Percentiles rank a stretch among this genome's conserved stretches.
These are phyloP conservation scores for Kewa caespitosa DNA, from an alignment of 179 eudicot species.

Conservation along the genomic window DNA sequence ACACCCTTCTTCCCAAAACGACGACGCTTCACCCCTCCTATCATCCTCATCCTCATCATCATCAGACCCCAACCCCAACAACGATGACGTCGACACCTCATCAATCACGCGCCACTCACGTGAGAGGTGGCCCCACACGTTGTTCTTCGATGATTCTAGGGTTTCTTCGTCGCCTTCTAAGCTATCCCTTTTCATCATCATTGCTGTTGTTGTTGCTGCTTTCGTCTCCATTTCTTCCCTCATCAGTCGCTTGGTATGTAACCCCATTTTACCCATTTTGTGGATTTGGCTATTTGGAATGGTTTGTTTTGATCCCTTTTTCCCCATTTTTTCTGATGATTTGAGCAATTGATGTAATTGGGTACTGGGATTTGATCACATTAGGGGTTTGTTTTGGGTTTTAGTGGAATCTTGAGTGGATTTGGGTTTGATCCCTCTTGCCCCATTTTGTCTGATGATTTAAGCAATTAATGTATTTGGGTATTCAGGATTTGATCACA, in stretches of 20 bases:
- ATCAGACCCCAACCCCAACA: conserved; percentile 11
- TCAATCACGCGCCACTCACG: conserved; percentile 48
- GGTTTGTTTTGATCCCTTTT: no score
- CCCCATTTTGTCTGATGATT: no score
- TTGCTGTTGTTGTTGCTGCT: conserved; percentile 46
- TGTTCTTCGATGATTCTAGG: conserved; percentile 51
- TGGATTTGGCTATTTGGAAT: no score
- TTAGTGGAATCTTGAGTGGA: no score
- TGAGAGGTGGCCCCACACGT: conserved; percentile 45
- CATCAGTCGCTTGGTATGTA: conserved; percentile 59
- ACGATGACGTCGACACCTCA: conserved; percentile 35
- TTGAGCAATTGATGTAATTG: background rate
- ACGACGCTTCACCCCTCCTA: conserved; percentile 45
- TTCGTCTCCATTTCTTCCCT: conserved; percentile 55
- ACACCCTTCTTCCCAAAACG: conserved; percentile 32
- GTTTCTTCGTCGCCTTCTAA: conserved; percentile 40
- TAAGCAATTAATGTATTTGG: no score
- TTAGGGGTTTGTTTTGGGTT: background rate
- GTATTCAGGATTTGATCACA: no score
- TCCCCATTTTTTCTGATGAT: background rate
- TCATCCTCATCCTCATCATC: no score
- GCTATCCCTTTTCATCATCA: conserved; percentile 50
- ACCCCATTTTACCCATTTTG: no score
- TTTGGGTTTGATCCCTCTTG: no score
- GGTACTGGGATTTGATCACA: no score